These are phyloP conservation scores for Neopestalotiopsis sp. DNA, from an alignment of 2,329 filamentous ascomycete species.

Conservation along the genomic window DNA sequence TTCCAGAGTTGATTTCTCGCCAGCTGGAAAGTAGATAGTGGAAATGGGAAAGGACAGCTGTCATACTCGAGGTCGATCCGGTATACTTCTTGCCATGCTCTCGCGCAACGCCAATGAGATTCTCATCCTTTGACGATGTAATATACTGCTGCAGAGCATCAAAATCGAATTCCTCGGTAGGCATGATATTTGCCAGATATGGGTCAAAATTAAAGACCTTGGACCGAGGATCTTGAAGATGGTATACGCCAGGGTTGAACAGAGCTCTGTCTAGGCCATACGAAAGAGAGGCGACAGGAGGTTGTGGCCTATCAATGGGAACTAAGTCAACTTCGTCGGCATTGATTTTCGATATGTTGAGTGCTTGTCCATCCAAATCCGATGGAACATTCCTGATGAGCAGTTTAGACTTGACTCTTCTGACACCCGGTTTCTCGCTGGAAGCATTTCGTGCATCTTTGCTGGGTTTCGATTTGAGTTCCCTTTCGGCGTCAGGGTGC, in stretches of 20 bases:
- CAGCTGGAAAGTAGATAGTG: slow-evolving; percentile 89
- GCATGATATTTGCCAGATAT: slow-evolving; percentile 92
- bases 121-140: slow-evolving; percentile 85
- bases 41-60: slow-evolving; percentile 83
- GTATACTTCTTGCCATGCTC: slow-evolving; percentile 79
- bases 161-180: slow-evolving; percentile 91
- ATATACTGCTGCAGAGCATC: slow-evolving; percentile 84
- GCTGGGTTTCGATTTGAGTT: neutral
- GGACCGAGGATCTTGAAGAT: slow-evolving; percentile 86
- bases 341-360: slow-evolving; percentile 27
- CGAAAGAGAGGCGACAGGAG: slow-evolving; percentile 64
- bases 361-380: neutral
- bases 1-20: slow-evolving; percentile 71
- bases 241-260: slow-evolving; percentile 93
- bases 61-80: slow-evolving; percentile 98
- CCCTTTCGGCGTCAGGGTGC: no score
- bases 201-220: slow-evolving; percentile 97
- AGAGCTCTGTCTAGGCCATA: slow-evolving; percentile 87
- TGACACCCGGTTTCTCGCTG: neutral
- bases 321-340: slow-evolving; percentile 32
- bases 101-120: slow-evolving; percentile 71
- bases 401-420: neutral
- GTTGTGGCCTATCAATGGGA: slow-evolving; percentile 40
- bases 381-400: neutral
- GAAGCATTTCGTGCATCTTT: neutral